Conservation (phyloP, 257 asterid species). For the Ballota nigra region DNA sequence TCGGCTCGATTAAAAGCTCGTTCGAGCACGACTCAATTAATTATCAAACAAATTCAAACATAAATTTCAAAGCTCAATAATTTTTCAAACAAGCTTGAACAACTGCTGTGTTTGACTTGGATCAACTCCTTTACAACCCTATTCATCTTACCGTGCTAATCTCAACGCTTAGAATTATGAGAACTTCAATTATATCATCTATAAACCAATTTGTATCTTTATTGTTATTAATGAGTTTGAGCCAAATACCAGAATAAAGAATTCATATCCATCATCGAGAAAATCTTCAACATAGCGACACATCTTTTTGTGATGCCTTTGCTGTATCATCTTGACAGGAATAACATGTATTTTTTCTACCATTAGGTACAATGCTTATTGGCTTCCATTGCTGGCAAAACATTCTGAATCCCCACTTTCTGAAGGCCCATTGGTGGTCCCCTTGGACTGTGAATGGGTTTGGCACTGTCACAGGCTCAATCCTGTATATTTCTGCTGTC, state of each 20-base stretch:
- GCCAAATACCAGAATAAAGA: neutral
- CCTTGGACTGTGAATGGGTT: slow-evolving; percentile 96
- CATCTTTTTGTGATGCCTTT: neutral
- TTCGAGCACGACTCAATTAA: too few species aligned
- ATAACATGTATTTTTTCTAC: neutral
- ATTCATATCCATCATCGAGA: neutral
- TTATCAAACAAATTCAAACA: too few species aligned
- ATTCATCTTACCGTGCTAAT: too few species aligned
- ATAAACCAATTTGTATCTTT: neutral
- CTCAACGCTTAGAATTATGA: neutral
- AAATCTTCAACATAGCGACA: neutral
- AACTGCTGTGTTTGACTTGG: too few species aligned
- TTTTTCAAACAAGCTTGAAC: too few species aligned
- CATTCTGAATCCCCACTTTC: slow-evolving; percentile 59
- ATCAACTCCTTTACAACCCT: too few species aligned
- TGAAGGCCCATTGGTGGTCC: slow-evolving; percentile 80
- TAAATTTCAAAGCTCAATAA: too few species aligned
- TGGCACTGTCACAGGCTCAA: slow-evolving; percentile 99
- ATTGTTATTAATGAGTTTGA: neutral
- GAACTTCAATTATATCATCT: neutral
- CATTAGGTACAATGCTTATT: slow-evolving; percentile 74
- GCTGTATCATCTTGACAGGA: slow-evolving; percentile 6
- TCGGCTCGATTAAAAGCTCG: too few species aligned
- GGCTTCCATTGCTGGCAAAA: slow-evolving; percentile 93
- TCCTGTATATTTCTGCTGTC: slow-evolving; percentile 55